Conservation (phyloP, 2,329 filamentous ascomycete genomes). For the Esteya vermicola region DNA sequence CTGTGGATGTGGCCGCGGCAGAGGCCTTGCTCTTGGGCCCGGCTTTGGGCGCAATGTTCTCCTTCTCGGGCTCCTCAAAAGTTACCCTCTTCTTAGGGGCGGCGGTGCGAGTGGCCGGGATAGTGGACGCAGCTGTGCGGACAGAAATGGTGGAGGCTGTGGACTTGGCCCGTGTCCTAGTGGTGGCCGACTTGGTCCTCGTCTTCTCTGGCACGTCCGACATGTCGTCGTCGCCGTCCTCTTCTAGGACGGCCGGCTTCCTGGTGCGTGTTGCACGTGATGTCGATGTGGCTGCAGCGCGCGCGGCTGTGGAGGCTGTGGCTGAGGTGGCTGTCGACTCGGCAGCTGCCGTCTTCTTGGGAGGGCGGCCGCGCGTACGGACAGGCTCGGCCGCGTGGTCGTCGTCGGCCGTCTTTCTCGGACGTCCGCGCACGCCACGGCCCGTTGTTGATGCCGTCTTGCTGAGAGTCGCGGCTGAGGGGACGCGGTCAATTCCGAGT, state of each 20-base stretch:
- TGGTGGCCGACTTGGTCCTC: too few species aligned
- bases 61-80: slow-evolving; percentile 51
- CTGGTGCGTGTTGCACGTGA: slow-evolving; percentile 13
- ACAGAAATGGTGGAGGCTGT: slow-evolving; percentile 15
- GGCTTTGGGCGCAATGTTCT: slow-evolving; percentile 36
- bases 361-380: slow-evolving; percentile 15
- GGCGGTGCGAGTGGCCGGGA: slow-evolving; percentile 26
- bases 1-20: slow-evolving; percentile 12
- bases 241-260: slow-evolving; percentile 13
- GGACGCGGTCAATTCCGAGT: slow-evolving; percentile 18
- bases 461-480: too few species aligned
- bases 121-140: slow-evolving; percentile 21
- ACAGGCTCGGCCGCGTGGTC: slow-evolving; percentile 20
- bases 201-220: slow-evolving; percentile 17
- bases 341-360: slow-evolving; percentile 16
- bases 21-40: slow-evolving; percentile 19
- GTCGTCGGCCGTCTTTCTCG: slow-evolving; percentile 26
- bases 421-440: slow-evolving; percentile 27
- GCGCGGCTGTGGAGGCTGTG: neutral
- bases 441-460: slow-evolving; percentile 11
- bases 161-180: slow-evolving; percentile 16
- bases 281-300: neutral
- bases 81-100: slow-evolving; percentile 44
- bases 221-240: slow-evolving; percentile 11
- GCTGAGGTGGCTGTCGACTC: slow-evolving; percentile 10